phyloP scores from a whole-genome alignment of 2,329 filamentous ascomycete genomes.

The Trichoderma sp. region DNA sequence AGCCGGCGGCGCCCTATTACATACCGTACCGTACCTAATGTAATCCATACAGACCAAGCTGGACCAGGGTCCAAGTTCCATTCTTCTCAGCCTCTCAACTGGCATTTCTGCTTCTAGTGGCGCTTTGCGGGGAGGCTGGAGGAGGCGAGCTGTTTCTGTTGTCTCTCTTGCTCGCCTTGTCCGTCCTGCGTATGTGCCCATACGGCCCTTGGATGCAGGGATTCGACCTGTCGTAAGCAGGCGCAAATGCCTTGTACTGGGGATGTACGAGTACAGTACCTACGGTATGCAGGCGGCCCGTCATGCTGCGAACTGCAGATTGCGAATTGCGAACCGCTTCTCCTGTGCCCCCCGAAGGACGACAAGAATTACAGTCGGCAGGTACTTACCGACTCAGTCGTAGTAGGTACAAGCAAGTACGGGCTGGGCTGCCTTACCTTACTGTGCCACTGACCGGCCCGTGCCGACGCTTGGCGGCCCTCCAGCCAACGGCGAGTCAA shows the following conservation, averaged over 20 bases:
- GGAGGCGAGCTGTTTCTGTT: conserved; percentile 1
- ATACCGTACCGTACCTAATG: too few relatives aligned
- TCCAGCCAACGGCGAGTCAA: neutral
- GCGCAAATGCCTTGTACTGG: too few relatives aligned
- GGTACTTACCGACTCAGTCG: too few relatives aligned
- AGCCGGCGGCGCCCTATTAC: neutral
- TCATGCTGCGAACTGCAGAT: neutral
- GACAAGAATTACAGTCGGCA: neutral
- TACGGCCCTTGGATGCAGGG: neutral
- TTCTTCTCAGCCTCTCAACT: neutral
- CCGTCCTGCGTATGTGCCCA: neutral
- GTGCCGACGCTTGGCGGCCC: conserved; percentile 24
- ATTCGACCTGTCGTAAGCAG: neutral
- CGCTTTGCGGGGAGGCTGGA: neutral
- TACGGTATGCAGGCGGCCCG: neutral
- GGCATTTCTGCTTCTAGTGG: conserved; percentile 10
- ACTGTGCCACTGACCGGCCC: conserved; percentile 20
- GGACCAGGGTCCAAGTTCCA: too few relatives aligned
- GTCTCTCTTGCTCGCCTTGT: neutral
- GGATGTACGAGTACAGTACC: too few relatives aligned
- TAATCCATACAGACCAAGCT: too few relatives aligned
- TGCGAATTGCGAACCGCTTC: neutral
- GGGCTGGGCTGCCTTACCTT: neutral
- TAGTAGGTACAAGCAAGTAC: neutral
- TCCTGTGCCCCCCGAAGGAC: neutral